These are phyloP conservation scores for Daldinia vernicosa DNA, from an alignment of 495 filamentous ascomycete genomes.

Conservation along the genomic window DNA sequence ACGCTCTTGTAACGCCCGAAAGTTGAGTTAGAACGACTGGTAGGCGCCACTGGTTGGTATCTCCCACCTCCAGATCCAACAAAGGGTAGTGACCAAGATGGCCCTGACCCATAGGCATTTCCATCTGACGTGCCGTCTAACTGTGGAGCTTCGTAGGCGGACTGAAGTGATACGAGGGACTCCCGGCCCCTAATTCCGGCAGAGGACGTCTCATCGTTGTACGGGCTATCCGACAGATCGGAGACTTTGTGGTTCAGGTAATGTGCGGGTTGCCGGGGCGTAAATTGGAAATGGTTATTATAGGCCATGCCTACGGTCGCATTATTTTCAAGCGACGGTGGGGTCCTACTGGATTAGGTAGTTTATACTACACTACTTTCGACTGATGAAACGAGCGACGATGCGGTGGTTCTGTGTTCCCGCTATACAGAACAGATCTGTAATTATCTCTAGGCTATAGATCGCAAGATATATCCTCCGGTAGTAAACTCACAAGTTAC, in stretches of 20 bases:
- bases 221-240: conserved; percentile 51
- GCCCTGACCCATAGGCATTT: conserved; percentile 7
- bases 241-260: conserved; percentile 55
- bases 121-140: conserved; percentile 15
- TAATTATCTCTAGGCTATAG: conserved; percentile 1
- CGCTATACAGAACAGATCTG: conserved; percentile 2
- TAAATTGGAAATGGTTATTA: conserved; percentile 26
- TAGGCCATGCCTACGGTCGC: conserved; percentile 35
- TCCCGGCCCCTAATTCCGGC: conserved; percentile 48
- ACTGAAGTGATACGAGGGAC: conserved; percentile 55
- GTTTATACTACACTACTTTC: conserved; percentile 31
- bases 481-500: not conserved
- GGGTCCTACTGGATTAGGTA: not conserved
- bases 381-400: conserved; percentile 28
- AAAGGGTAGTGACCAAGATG: conserved; percentile 42
- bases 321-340: conserved; percentile 2
- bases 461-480: conserved; percentile 7
- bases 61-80: conserved; percentile 34
- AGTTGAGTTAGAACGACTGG: conserved; percentile 27
- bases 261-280: conserved; percentile 38
- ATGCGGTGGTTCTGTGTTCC: conserved; percentile 9
- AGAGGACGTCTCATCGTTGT: conserved; percentile 36
- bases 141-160: conserved; percentile 38
- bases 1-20: conserved; percentile 41
- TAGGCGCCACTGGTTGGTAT: conserved; percentile 49